Conservation (phyloP, 495 filamentous ascomycete genomes). For the Xylona heveae region DNA sequence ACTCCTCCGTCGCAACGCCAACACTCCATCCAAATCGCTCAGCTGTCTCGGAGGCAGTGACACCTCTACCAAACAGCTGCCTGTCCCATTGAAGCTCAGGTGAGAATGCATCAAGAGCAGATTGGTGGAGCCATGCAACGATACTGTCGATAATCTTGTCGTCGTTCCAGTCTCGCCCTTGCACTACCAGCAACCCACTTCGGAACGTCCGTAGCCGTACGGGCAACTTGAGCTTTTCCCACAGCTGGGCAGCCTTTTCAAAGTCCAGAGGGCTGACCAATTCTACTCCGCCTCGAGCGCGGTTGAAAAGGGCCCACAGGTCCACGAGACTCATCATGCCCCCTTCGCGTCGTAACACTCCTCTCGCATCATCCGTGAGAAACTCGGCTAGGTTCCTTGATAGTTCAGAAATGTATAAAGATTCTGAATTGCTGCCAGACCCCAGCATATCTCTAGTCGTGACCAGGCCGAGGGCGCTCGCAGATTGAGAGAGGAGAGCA, state of each 20-base stretch:
- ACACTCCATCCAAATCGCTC: conserved; percentile 95
- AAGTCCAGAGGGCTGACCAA: conserved; percentile 84
- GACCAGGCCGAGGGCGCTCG: conserved; percentile 64
- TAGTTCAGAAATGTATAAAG: conserved; percentile 51
- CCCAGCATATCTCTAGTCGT: conserved; percentile 83
- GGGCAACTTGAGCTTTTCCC: conserved; percentile 74
- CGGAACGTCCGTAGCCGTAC: conserved; percentile 75
- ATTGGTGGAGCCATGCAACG: conserved; percentile 50
- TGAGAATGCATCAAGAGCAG: conserved; percentile 30
- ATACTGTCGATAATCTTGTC: conserved; percentile 68
- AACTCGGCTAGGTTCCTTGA: conserved; percentile 84
- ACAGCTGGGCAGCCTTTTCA: conserved; percentile 67
- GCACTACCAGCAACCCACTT: conserved; percentile 80
- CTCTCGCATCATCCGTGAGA: conserved; percentile 69
- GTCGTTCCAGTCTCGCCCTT: conserved; percentile 71
- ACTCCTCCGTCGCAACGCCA: conserved; percentile 85
- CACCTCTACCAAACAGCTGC: conserved; percentile 52
- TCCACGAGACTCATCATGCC: conserved; percentile 92
- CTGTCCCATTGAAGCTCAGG: conserved; percentile 48
- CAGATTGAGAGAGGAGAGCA: conserved; percentile 61
- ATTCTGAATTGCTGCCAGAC: conserved; percentile 28
- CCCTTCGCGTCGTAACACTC: conserved; percentile 62
- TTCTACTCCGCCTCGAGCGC: conserved; percentile 85
- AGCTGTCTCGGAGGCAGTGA: conserved; percentile 77
- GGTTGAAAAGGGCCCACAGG: conserved; percentile 92